These are phyloP conservation scores for Nannizziopsis barbatae DNA, from an alignment of 2,329 filamentous ascomycete genomes.

Conservation along the genomic window DNA sequence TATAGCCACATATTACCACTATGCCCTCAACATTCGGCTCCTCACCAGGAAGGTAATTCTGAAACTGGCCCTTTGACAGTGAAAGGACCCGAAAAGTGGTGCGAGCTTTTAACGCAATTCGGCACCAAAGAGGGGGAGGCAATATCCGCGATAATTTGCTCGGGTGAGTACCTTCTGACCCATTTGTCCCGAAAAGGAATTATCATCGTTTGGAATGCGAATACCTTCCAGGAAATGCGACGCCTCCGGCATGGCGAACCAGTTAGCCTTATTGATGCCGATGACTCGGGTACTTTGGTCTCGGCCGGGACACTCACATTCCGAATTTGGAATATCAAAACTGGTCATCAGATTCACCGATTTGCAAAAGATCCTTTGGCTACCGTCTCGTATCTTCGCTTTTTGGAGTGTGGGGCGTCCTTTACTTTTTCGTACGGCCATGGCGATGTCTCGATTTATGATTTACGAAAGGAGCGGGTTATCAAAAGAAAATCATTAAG, in stretches of 20 bases:
- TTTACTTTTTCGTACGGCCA: conserved; percentile 14
- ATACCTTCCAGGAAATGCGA: conserved; percentile 18
- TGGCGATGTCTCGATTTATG: conserved; percentile 4
- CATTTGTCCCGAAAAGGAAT: conserved; percentile 18
- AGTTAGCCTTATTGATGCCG: conserved; percentile 14
- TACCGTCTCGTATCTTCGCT: conserved; percentile 16
- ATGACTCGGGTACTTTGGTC: conserved; percentile 13
- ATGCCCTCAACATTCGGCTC: conserved; percentile 28
- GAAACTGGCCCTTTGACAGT: conserved; percentile 15
- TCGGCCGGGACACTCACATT: conserved; percentile 16
- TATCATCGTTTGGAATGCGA: conserved; percentile 18
- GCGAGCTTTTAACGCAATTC: conserved; percentile 17
- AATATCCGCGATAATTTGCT: conserved; percentile 14
- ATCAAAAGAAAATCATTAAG: neutral
- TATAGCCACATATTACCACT: conserved; percentile 32
- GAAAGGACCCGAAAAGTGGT: conserved; percentile 14
- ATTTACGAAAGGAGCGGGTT: neutral
- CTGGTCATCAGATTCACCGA: conserved; percentile 11
- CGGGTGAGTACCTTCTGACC: conserved; percentile 18
- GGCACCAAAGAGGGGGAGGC: conserved; percentile 9
- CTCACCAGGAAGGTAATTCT: conserved; percentile 26
- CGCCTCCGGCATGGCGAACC: conserved; percentile 17
- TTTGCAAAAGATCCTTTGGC: conserved; percentile 6
- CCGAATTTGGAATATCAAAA: conserved; percentile 17
- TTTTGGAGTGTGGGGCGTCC: conserved; percentile 12